These are phyloP conservation scores for Stagonosporopsis rhizophila DNA, from an alignment of 2,329 filamentous ascomycete species.

Conservation along the genomic window DNA sequence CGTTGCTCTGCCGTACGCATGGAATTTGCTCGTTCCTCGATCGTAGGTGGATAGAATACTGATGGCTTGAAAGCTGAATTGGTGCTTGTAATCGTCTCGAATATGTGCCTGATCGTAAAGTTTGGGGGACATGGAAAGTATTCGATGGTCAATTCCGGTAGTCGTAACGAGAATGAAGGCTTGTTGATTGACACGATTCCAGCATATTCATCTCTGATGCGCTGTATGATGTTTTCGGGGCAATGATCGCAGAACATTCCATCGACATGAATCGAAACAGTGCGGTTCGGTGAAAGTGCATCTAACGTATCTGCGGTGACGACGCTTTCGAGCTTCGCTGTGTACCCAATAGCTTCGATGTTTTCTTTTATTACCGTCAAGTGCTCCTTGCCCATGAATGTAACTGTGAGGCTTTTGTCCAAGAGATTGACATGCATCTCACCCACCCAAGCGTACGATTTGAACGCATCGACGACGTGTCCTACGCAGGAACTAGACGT, in stretches of 20 bases:
- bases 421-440: slow-evolving; percentile 45
- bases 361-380: slow-evolving; percentile 55
- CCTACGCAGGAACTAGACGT: slow-evolving; percentile 64
- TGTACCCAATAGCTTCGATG: slow-evolving; percentile 58
- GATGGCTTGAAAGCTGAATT: slow-evolving; percentile 72
- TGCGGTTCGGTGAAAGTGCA: slow-evolving; percentile 34
- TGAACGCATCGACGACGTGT: slow-evolving; percentile 56
- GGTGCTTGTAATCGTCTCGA: slow-evolving; percentile 69
- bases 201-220: slow-evolving; percentile 60
- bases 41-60: slow-evolving; percentile 79
- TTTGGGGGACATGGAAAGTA: slow-evolving; percentile 73
- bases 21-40: slow-evolving; percentile 79
- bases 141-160: slow-evolving; percentile 71
- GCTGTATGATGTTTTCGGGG: slow-evolving; percentile 59
- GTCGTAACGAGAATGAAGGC: slow-evolving; percentile 62
- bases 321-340: slow-evolving; percentile 49
- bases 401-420: not conserved
- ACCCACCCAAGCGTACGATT: slow-evolving; percentile 55
- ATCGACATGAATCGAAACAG: slow-evolving; percentile 46
- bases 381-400: slow-evolving; percentile 31
- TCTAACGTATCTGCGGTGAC: slow-evolving; percentile 8
- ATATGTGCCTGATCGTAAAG: slow-evolving; percentile 78
- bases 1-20: slow-evolving; percentile 75
- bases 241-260: slow-evolving; percentile 59
- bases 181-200: slow-evolving; percentile 60